phyloP scores from a whole-genome alignment of 75 land plant genomes.

The Picea glauca region DNA sequence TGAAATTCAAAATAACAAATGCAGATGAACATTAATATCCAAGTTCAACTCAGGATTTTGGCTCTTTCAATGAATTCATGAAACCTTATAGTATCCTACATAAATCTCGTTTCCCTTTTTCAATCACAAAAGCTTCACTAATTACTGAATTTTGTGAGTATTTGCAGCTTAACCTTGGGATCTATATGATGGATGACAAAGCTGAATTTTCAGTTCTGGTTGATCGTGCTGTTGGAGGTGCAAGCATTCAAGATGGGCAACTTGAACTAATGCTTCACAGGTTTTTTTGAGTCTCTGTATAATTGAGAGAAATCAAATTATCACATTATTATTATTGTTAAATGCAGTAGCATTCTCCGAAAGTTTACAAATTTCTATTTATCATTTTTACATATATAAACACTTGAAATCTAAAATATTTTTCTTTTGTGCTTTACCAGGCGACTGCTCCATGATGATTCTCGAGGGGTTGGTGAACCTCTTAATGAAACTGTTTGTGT shows the following conservation, averaged over 20 bases:
- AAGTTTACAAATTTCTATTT: not conserved
- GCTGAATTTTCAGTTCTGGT: slow-evolving; percentile 73
- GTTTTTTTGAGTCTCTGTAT: slow-evolving; percentile 17
- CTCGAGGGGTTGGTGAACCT: slow-evolving; percentile 70
- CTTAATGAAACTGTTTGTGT: slow-evolving; percentile 66
- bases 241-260: slow-evolving; percentile 75
- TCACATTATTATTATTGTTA: not conserved
- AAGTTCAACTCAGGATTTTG: not conserved
- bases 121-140: not conserved
- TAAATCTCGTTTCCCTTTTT: not conserved
- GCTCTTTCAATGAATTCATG: not conserved
- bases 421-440: slow-evolving; percentile 19
- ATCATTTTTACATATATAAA: not conserved
- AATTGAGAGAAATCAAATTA: not conserved
- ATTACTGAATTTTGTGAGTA: not conserved
- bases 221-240: slow-evolving; percentile 76
- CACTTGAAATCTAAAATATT: not conserved
- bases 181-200: slow-evolving; percentile 45
- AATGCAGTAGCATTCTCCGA: not conserved
- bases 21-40: not conserved
- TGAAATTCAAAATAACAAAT: not conserved
- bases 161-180: slow-evolving; percentile 73
- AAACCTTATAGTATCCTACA: not conserved
- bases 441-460: slow-evolving; percentile 57
- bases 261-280: slow-evolving; percentile 78